These are phyloP conservation scores for Fusarium illudens DNA, from an alignment of 2,329 filamentous ascomycete species.

Conservation along the genomic window DNA sequence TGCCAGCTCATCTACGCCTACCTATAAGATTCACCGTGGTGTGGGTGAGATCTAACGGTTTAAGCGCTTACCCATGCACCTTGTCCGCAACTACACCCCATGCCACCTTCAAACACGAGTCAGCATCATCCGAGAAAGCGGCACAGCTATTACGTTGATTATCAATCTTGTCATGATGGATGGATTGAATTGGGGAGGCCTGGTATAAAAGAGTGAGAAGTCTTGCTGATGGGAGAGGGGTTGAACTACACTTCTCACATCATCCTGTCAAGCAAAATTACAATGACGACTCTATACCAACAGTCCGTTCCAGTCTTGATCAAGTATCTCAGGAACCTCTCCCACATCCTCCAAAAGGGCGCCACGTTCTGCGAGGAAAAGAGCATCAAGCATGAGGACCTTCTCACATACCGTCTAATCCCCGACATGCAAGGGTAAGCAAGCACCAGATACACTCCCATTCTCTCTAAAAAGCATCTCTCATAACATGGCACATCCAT, in stretches of 20 bases:
- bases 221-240: neutral
- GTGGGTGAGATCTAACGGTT: neutral
- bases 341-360: conserved; percentile 35
- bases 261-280: neutral
- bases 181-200: neutral
- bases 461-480: neutral
- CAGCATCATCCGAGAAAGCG: neutral
- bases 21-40: neutral
- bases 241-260: neutral
- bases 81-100: too few relatives aligned
- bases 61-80: neutral
- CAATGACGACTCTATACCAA: conserved; percentile 37
- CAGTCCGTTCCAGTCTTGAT: conserved; percentile 41
- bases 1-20: neutral
- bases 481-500: neutral
- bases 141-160: neutral
- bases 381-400: conserved; percentile 29
- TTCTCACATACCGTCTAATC: conserved; percentile 32
- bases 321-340: conserved; percentile 42
- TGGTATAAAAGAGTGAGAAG: neutral
- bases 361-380: conserved; percentile 32
- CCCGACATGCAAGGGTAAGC: conserved; percentile 35
- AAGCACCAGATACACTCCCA: too few relatives aligned
- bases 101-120: too few relatives aligned
- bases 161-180: neutral